These are phyloP conservation scores for Cryptococcus floricola DNA, from an alignment of 1,284 basidiomycete genomes.

Conservation along the genomic window DNA sequence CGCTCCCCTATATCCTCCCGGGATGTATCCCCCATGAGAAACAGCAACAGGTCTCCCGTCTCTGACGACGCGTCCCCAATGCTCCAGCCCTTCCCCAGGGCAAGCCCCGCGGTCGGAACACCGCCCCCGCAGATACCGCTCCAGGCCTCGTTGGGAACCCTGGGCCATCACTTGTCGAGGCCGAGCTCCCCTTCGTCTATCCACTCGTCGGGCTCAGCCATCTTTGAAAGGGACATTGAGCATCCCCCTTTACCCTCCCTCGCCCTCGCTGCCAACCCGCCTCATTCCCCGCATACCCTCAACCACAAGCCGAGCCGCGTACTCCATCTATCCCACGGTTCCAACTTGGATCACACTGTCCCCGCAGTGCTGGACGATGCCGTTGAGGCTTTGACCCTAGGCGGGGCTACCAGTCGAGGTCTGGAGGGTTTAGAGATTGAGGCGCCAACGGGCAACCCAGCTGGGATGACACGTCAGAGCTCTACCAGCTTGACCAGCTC, in stretches of 20 bases:
- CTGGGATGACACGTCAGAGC: conserved; percentile 32
- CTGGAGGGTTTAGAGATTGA: conserved; percentile 42
- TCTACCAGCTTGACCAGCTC: conserved; percentile 17
- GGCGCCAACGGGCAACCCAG: conserved; percentile 25
- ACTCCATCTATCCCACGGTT: conserved; percentile 38
- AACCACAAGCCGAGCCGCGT: conserved; percentile 41
- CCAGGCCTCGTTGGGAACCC: neutral
- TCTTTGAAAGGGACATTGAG: conserved; percentile 50
- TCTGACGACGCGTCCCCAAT: conserved; percentile 9
- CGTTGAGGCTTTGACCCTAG: conserved; percentile 42
- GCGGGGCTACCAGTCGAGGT: conserved; percentile 14
- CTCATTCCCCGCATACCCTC: conserved; percentile 17
- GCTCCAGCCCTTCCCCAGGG: conserved; percentile 8
- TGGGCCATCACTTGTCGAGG: conserved; percentile 11
- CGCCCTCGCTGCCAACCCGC: conserved; percentile 26
- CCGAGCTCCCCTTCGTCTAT: conserved; percentile 42
- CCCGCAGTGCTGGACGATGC: conserved; percentile 49
- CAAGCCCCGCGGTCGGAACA: conserved; percentile 1
- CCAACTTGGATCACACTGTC: conserved; percentile 42
- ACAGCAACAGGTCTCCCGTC: conserved; percentile 5
- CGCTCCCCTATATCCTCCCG: conserved; percentile 30
- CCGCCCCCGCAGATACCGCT: conserved; percentile 10
- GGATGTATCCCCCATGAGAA: conserved; percentile 22
- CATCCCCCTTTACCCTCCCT: conserved; percentile 34
- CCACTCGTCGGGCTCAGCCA: conserved; percentile 44